These are phyloP conservation scores for Carex cristatella DNA, from an alignment of 176 grass and related monocot genomes.

Conservation along the genomic window DNA sequence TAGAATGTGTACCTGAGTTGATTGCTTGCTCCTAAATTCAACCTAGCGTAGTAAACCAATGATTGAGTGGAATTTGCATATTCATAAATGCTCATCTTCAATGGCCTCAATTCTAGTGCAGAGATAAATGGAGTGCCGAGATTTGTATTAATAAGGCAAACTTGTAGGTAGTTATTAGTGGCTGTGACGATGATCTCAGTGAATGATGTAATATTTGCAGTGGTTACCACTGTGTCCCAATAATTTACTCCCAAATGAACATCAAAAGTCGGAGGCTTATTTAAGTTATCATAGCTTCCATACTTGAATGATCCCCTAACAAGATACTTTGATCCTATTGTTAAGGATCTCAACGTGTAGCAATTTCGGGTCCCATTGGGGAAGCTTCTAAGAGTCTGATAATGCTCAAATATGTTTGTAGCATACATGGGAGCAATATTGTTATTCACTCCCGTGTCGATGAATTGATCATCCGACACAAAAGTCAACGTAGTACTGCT, in stretches of 20 bases:
- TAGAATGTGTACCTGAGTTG: slow-evolving; percentile 20
- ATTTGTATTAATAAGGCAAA: slow-evolving; percentile 42
- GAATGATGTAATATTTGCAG: neutral
- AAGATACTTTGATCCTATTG: no score
- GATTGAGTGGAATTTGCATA: slow-evolving; percentile 37
- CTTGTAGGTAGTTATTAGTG: slow-evolving; percentile 34
- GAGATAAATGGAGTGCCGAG: slow-evolving; percentile 52
- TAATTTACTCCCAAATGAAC: no score
- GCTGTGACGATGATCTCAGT: slow-evolving; percentile 39
- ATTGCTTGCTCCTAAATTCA: slow-evolving; percentile 17
- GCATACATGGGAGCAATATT: slow-evolving; percentile 32
- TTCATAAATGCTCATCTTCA: slow-evolving; percentile 27
- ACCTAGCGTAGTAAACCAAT: neutral
- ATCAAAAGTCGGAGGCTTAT: no score
- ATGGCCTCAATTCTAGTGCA: slow-evolving; percentile 32
- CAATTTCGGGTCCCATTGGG: no score
- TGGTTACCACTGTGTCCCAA: no score
- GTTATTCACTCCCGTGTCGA: slow-evolving; percentile 34
- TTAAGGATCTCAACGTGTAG: no score
- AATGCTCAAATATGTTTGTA: neutral
- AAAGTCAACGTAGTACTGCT: slow-evolving; percentile 20
- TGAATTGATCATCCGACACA: slow-evolving; percentile 46
- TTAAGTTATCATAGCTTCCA: no score
- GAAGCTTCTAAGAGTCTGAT: neutral
- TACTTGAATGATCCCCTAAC: no score